Evolutionary conservation across 768 basidiomycete genomes (phyloP), one percentile per base, ranked within the genome.

Genomic region (Pleurotus citrinopileatus): DNA sequence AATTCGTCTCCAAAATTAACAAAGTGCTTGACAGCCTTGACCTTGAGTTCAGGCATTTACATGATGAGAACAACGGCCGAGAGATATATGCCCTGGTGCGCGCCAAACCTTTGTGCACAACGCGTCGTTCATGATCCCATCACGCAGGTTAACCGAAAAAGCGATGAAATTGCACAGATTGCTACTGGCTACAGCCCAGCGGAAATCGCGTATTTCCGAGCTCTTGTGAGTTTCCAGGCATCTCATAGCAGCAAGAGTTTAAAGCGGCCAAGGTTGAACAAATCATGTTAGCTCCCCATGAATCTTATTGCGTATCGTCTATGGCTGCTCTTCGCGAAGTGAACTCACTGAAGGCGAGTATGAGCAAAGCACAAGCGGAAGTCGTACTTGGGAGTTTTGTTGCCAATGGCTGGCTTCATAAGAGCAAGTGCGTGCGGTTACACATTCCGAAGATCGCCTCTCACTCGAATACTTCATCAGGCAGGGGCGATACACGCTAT

Each of bases 211-310:
- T 94, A 83, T 70, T 94, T 94, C 77, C 92, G 86, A 70, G 83
- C 83, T 3, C 73, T 94, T 55, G 93, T 92, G 63, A 55, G 86
- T 70, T 43, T 19, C 20, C 52, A 45, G 9, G 17, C 23, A 34
- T 15, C 48, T 46, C 22, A 32, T 40, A 2, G n/a, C n/a, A n/a
- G n/a, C n/a, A n/a, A n/a, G n/a, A n/a, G n/a, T n/a, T n/a, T n/a
- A n/a, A n/a, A n/a, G n/a, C n/a, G n/a, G n/a, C n/a, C n/a, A n/a
- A 95, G 93, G 78, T 95, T 36, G 89, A 94, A 62, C 87, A 89
- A 69, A 94, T 96, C 60, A 87, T 94, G 80, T 75, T 86, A 15
- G 89, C 92, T 5, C 83, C 89, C 4, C 76, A 77, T 37, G 82
- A 87, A 62, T 72, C 87, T 0, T 96, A 78, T 65, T 92, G 86